Conservation (phyloP, 441 rosid genomes). For the Daphne laureola region DNA sequence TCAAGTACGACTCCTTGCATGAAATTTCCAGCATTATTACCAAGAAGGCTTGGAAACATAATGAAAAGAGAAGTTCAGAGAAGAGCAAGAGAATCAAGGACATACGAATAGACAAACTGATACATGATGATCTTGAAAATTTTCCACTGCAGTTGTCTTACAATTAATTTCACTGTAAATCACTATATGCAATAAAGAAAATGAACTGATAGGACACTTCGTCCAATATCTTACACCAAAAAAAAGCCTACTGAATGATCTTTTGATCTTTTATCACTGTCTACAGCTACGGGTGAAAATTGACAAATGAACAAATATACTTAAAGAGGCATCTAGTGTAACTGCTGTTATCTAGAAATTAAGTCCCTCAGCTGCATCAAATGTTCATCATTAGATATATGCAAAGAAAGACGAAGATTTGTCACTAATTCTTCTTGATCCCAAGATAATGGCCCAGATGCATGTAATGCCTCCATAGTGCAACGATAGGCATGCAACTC, state of each 20-base stretch:
- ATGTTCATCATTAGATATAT: slow-evolving; percentile 66
- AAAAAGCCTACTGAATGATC: background rate
- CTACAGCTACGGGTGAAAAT: slow-evolving; percentile 19
- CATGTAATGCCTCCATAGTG: slow-evolving; percentile 57
- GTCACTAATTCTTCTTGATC: slow-evolving; percentile 61
- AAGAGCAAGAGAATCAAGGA: slow-evolving; percentile 1
- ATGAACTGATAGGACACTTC: slow-evolving; percentile 10
- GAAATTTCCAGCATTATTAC: too few species aligned
- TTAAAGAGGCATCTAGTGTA: slow-evolving; percentile 22
- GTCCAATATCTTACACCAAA: slow-evolving; percentile 25
- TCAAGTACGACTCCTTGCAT: background rate
- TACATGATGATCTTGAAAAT: slow-evolving; percentile 13
- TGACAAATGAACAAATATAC: slow-evolving; percentile 6
- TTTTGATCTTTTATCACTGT: slow-evolving; percentile 13
- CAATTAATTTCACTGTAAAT: slow-evolving; percentile 24
- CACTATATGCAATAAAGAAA: slow-evolving; percentile 19
- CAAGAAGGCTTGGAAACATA: too few species aligned
- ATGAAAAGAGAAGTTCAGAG: background rate
- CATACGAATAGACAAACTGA: background rate
- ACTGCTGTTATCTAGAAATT: slow-evolving; percentile 27
- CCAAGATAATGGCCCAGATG: slow-evolving; percentile 62
- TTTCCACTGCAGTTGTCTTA: slow-evolving; percentile 19
- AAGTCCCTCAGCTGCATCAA: slow-evolving; percentile 49
- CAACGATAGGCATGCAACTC: slow-evolving; percentile 58
- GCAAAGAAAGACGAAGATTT: slow-evolving; percentile 52